Base-by-base conservation (phyloP, 495 filamentous ascomycete species). In the Articulospora tetracladia region DNA sequence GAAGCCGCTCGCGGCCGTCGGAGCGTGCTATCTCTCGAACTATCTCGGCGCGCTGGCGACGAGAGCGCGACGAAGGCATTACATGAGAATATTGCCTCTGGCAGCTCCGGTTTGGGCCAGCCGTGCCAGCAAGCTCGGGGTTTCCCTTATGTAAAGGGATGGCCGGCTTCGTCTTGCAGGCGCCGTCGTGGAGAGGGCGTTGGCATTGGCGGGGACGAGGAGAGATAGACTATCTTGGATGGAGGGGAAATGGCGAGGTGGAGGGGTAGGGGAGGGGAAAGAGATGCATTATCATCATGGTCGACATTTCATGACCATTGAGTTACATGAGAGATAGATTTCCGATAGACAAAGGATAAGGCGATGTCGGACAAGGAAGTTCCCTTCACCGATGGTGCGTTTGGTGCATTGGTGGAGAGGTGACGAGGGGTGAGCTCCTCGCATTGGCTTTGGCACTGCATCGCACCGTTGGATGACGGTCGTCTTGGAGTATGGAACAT, bases 181-280 rank as follows among this genome's bases (percentile, higher is more conserved):
- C n/a, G 39, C 10, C 8, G 39, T 12, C 3, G 17, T 3, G 8
- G 17, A 17, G n/a, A 15, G 39, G 8, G 39, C 13, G 39, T 44
- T 44, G 39, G 39, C 44, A 50, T 49, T 49, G 27, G 60, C 24
- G 55, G 54, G 56, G 53, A 44, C 59, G 59, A 53, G 59, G 59
- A 3, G 22, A 63, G 61, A 63, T 63, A 63, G 58, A 54, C 25
- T 30, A 53, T 57, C 36, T 44, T 17, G 39, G n/a, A 44, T 34
- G 26, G 44, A 41, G 53, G 51, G 51, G 53, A 15, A n/a, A n/a
- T n/a, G n/a, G n/a, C n/a, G n/a, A n/a, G n/a, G n/a, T 39, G 34
- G 34, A 10, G n/a, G 10, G 34, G n/a, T n/a, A 39, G 34, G 34
- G 34, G 34, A 39, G 34, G 34, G 34, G 34, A 39, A 39, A n/a